phyloP scores from a whole-genome alignment of 352 stramenopile species.

The Phytopythium cucurbitacearum region DNA sequence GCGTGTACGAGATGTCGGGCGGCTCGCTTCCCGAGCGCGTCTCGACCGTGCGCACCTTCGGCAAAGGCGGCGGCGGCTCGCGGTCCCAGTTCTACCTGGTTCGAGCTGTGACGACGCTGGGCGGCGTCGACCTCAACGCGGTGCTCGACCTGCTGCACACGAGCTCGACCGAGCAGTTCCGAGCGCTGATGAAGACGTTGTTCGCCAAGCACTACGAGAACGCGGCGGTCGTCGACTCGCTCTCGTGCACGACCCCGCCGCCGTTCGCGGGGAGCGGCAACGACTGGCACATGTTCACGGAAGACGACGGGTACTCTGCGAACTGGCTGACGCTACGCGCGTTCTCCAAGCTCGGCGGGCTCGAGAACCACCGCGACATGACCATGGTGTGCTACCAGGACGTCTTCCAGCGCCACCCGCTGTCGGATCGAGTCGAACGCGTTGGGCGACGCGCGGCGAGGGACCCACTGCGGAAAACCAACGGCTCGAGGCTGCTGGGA shows the following conservation, averaged over 20 bases:
- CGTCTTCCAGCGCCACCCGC: conserved; percentile 38
- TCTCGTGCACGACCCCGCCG: conserved; percentile 42
- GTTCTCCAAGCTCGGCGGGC: conserved; percentile 23
- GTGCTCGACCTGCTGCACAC: conserved; percentile 35
- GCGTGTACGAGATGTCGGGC: conserved; percentile 53
- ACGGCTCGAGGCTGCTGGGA: conserved; percentile 27
- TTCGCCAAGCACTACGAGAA: conserved; percentile 49
- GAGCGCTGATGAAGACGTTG: conserved; percentile 44
- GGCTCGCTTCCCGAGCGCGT: conserved; percentile 30
- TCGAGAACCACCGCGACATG: conserved; percentile 44
- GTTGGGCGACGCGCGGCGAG: conserved; percentile 16
- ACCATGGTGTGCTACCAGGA: conserved; percentile 66
- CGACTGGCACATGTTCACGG: conserved; percentile 27
- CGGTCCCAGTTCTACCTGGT: conserved; percentile 57
- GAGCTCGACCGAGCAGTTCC: conserved; percentile 28
- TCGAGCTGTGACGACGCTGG: conserved; percentile 41
- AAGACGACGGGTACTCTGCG: conserved; percentile 54
- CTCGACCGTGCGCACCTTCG: conserved; percentile 34
- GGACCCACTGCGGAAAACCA: conserved; percentile 14
- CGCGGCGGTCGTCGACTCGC: conserved; percentile 34
- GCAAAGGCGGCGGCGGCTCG: conserved; percentile 26
- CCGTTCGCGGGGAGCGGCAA: conserved; percentile 15
- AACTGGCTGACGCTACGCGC: conserved; percentile 47
- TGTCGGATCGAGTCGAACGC: conserved; percentile 18
- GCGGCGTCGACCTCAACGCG: conserved; percentile 24